Percentiles rank a stretch among this genome's conserved stretches.
These are phyloP conservation scores for Viola odorata DNA, from an alignment of 345 rosid genomes.

Conservation along the genomic window DNA sequence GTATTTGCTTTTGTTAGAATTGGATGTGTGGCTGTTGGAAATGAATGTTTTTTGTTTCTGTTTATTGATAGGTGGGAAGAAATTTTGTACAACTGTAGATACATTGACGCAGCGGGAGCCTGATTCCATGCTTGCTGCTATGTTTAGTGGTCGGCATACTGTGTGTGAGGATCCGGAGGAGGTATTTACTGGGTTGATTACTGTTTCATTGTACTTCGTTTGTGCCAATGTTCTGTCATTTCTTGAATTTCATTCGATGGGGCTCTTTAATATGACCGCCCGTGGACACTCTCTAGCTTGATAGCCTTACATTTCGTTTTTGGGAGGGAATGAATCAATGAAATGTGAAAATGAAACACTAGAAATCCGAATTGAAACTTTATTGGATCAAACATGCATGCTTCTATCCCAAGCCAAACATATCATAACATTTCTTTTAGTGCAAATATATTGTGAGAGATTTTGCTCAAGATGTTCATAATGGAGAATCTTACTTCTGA, in stretches of 20 bases:
- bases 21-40: background rate
- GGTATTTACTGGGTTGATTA: slow-evolving; percentile 23
- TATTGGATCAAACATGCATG: too few species aligned
- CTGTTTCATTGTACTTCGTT: too few species aligned
- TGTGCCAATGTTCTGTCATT: too few species aligned
- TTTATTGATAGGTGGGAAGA: slow-evolving; percentile 64
- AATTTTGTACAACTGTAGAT: slow-evolving; percentile 69
- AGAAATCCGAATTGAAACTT: background rate
- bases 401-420: too few species aligned
- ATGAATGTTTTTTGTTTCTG: background rate
- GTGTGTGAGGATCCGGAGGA: slow-evolving; percentile 48
- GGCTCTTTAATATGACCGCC: too few species aligned
- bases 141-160: slow-evolving; percentile 84
- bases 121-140: slow-evolving; percentile 87
- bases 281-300: too few species aligned
- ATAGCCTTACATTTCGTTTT: background rate
- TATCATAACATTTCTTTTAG: too few species aligned
- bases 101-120: slow-evolving; percentile 85
- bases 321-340: background rate
- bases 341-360: background rate
- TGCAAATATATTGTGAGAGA: too few species aligned
- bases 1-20: background rate
- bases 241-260: too few species aligned
- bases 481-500: background rate
- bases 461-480: background rate